Evolutionary conservation across 495 filamentous ascomycete species (phyloP), one percentile per base, ranked within the genome.

Genomic region (Neurospora sp.): DNA sequence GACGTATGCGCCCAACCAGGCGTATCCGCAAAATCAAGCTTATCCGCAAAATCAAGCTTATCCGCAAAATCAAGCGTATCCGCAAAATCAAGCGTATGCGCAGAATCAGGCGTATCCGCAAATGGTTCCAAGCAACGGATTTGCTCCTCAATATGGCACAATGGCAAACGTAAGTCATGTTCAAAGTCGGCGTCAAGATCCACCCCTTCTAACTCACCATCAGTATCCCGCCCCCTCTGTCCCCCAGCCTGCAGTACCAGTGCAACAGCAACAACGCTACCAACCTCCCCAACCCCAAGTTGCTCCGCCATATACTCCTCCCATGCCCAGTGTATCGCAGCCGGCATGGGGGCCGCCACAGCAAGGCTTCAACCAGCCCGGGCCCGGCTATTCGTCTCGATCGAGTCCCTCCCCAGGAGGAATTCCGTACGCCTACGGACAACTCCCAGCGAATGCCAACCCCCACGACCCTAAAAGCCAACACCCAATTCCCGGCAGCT

Each of bases 401-500:
- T 72, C 79, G 68, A 84, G 75, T 68, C 76, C 80, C 75, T 77
- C 77, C 2, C 38, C 78, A 11, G 59, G 77, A 41, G 83, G 82
- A 10, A 87, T 87, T 37, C 88, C 89, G 4, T 96, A 96, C 78
- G 84, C 88, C 7, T 96, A 91, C 79, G 89, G 91, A 9, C 92
- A 94, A 76, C 86, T 94, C 38, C 93, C 93, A 4, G 88, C 84
- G 16, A 89, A 93, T 74, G 84, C 85, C 71, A 87, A 92, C 78
- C 89, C 89, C 70, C 81, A 89, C 46, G 86, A 89, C 70, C 85
- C 90, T 53, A 89, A 91, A 78, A 89, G 86, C 68, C 86, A 90
- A 73, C 92, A 96, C 78, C 90, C 92, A 39, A 87, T 97, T 53
- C 92, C 93, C 16, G 93, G 92, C 20, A 93, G 90, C 81, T 96